A percentile compares a stretch with the other conserved stretches of the same genome.
Evolutionary conservation across 2,329 filamentous ascomycete genomes (phyloP).

Genomic region (Epichloe festucae): DNA sequence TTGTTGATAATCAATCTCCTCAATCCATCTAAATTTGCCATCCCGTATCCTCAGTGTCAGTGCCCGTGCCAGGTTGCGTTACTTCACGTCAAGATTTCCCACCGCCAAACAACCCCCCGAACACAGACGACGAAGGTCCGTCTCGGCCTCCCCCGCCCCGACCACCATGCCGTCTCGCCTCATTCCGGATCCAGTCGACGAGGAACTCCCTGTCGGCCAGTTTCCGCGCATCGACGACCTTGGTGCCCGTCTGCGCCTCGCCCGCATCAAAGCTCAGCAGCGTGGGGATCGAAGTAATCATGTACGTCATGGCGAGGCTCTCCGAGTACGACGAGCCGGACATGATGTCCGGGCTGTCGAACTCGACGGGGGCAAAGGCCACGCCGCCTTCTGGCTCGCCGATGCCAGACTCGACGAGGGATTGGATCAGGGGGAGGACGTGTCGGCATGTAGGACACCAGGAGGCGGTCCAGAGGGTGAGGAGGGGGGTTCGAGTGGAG

Average conservation of each 20-base stretch:
- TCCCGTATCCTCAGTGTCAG: too few relatives aligned
- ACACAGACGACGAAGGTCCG: constrained; percentile 13
- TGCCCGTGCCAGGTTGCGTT: not conserved
- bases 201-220: constrained; percentile 37
- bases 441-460: constrained; percentile 42
- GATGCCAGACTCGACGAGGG: constrained; percentile 35
- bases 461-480: constrained; percentile 48
- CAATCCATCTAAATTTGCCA: too few relatives aligned
- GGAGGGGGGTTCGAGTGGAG: constrained; percentile 38
- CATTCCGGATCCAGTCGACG: constrained; percentile 38
- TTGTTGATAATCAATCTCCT: too few relatives aligned
- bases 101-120: constrained; percentile 30
- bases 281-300: constrained; percentile 46
- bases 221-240: constrained; percentile 34
- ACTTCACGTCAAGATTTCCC: constrained; percentile 4
- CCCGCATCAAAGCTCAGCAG: constrained; percentile 44
- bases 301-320: constrained; percentile 37
- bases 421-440: constrained; percentile 37
- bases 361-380: constrained; percentile 39
- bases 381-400: constrained; percentile 45
- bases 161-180: constrained; percentile 33
- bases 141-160: constrained; percentile 29
- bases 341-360: constrained; percentile 46
- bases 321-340: constrained; percentile 12
- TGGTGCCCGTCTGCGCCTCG: constrained; percentile 36